These are phyloP conservation scores for Boletus vinaceobasis DNA, from an alignment of 768 basidiomycete species.

Conservation along the genomic window DNA sequence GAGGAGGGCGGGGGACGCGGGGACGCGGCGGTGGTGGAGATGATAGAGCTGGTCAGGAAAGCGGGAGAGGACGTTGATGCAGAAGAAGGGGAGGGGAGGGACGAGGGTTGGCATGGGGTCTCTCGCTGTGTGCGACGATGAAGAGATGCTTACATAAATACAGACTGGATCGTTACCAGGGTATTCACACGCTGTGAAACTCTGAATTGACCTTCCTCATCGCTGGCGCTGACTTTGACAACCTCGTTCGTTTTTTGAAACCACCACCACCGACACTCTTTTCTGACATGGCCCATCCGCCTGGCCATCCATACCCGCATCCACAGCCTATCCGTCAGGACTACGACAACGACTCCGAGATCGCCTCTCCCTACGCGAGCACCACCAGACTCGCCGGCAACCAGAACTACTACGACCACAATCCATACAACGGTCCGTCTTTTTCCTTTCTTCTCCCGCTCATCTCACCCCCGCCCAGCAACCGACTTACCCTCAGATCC, in stretches of 20 bases:
- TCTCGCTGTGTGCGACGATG: background rate
- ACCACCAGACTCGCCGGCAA: constrained; percentile 53
- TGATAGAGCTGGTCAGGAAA: constrained; percentile 36
- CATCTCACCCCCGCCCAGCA: constrained; percentile 1
- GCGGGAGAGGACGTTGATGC: constrained; percentile 42
- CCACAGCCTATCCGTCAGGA: constrained; percentile 35
- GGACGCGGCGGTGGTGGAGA: constrained; percentile 39
- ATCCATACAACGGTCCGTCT: constrained; percentile 19
- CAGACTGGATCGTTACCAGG: too few relatives aligned
- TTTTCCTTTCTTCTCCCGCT: background rate
- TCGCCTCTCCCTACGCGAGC: constrained; percentile 56
- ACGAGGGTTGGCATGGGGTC: constrained; percentile 12
- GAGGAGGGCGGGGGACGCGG: constrained; percentile 41
- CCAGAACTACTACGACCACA: constrained; percentile 32
- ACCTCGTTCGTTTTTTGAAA: constrained; percentile 4
- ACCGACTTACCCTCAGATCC: constrained; percentile 29
- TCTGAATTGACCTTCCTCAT: constrained; percentile 4
- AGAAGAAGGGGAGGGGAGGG: constrained; percentile 54
- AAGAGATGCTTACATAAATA: background rate
- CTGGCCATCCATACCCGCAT: constrained; percentile 34
- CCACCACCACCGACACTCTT: constrained; percentile 20
- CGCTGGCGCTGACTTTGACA: constrained; percentile 27
- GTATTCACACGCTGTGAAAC: constrained; percentile 17
- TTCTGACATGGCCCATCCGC: constrained; percentile 35
- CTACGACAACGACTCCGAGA: constrained; percentile 49